A percentile compares a stretch with the other conserved stretches of the same genome.
These are phyloP conservation scores for Plasmodium yoelii DNA, from an alignment of 169 alveolate genomes.

Conservation along the genomic window DNA sequence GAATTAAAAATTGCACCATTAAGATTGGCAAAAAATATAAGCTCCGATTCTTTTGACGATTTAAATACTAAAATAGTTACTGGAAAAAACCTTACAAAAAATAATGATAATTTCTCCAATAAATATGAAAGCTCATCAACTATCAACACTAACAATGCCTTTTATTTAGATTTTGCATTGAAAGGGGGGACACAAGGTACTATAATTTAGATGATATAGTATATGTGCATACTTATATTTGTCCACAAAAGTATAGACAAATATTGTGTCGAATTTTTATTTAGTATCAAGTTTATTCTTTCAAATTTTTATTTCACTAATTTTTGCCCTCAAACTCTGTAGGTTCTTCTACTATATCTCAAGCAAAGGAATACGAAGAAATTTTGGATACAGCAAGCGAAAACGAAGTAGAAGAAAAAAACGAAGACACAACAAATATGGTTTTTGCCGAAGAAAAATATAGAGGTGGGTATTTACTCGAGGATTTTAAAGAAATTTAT, in stretches of 20 bases:
- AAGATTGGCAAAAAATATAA: slow-evolving; percentile 41
- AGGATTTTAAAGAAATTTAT: slow-evolving; percentile 65
- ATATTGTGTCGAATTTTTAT: too few species aligned
- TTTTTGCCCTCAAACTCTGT: background rate
- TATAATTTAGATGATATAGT: too few species aligned
- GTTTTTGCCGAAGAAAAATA: slow-evolving; percentile 67
- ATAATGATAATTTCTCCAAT: too few species aligned
- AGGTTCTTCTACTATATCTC: slow-evolving; percentile 10
- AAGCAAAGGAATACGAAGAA: slow-evolving; percentile 54
- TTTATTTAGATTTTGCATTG: too few species aligned
- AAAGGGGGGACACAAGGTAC: too few species aligned
- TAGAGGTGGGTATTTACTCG: slow-evolving; percentile 65
- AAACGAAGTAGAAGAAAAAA: slow-evolving; percentile 49
- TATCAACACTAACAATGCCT: too few species aligned
- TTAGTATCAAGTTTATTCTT: too few species aligned
- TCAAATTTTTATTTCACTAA: too few species aligned
- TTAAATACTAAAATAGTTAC: slow-evolving; percentile 12
- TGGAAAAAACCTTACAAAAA: too few species aligned
- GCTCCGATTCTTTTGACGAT: slow-evolving; percentile 32
- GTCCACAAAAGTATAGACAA: too few species aligned
- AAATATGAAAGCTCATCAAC: too few species aligned
- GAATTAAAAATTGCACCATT: slow-evolving; percentile 59
- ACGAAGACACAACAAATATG: slow-evolving; percentile 60
- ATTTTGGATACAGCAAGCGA: slow-evolving; percentile 49
- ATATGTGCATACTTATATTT: too few species aligned